A percentile compares a stretch with the other conserved stretches of the same genome.
Conservation (phyloP, 2,329 filamentous ascomycete genomes). For the Lecanosticta acicola region DNA sequence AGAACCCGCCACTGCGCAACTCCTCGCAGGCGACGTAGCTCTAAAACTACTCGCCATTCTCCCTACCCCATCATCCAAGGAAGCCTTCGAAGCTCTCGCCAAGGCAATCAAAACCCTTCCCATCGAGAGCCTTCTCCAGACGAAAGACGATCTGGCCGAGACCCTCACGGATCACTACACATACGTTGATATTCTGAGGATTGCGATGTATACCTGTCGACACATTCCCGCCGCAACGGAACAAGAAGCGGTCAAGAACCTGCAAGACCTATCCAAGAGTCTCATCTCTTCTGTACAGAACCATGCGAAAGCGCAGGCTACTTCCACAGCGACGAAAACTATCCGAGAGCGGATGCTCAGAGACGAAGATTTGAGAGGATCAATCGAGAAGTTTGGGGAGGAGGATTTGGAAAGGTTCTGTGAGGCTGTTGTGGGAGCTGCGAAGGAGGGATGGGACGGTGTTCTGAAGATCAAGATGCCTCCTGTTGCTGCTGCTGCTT, state of each 20-base stretch:
- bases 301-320: conserved; percentile 20
- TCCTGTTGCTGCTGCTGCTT: neutral
- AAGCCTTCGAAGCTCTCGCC: conserved; percentile 9
- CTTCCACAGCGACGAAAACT: conserved; percentile 7
- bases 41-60: conserved; percentile 14
- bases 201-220: conserved; percentile 18
- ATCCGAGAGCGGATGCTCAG: conserved; percentile 12
- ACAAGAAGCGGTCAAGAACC: conserved; percentile 6
- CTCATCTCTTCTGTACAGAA: conserved; percentile 20
- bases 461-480: conserved; percentile 17
- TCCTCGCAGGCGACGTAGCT: conserved; percentile 7
- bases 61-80: conserved; percentile 8
- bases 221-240: too few relatives aligned
- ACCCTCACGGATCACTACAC: conserved; percentile 21
- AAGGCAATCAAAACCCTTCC: conserved; percentile 13
- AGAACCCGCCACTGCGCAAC: conserved; percentile 1
- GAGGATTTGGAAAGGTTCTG: conserved; percentile 18
- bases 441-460: conserved; percentile 29
- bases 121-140: conserved; percentile 10
- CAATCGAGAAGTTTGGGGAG: conserved; percentile 12
- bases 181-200: conserved; percentile 24
- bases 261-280: conserved; percentile 19
- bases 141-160: conserved; percentile 12
- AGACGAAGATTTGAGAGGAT: conserved; percentile 9
- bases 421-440: conserved; percentile 18